Evolutionary conservation across 2,329 filamentous ascomycete species (phyloP), one percentile per base, ranked within the genome.

Genomic region (Aspergillus aculeatinus): DNA sequence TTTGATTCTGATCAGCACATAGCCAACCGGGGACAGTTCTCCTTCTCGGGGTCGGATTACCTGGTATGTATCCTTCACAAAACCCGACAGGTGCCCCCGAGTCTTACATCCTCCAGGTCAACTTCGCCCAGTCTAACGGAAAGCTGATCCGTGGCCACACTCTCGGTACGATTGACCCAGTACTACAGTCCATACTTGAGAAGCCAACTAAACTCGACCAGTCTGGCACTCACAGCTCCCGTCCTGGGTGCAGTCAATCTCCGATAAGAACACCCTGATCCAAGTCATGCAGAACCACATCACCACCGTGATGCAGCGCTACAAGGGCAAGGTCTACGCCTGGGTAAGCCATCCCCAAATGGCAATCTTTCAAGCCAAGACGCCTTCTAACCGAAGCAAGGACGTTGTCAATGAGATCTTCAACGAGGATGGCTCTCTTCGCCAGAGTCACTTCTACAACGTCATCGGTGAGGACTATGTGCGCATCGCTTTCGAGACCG

Each of bases 381-480:
- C 27, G 27, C 7, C 58, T 25, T 12, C 59, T 21, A 11, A 19
- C n/a, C 12, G 27, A 31, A 4, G 21, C 14, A 25, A 74, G 70
- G 72, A 72, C 48, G 71, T 73, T 3, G 60, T 73, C 48, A 73
- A 73, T 51, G 70, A 73, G 31, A 70, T 76, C 55, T 75, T 77
- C 63, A 66, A 73, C 6, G 85, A 89, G 65, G 81, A 85, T 67
- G 87, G 87, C 39, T 77, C 72, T 3, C 78, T 89, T 57, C 85
- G 88, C 49, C 67, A 77, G 31, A 84, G 81, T 10, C 86, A 90
- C 66, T 91, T 89, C 78, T 88, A 80, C 67, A 81, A 84, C 27
- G 84, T 91, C 2, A 82, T 91, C 4, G 88, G 89, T 49, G 87
- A 90, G 76, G 83, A 84, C 72, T 91, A 88, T 69, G 85, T 92